phyloP scores from a whole-genome alignment of 116 monocot species.

The Posidonia oceanica region DNA sequence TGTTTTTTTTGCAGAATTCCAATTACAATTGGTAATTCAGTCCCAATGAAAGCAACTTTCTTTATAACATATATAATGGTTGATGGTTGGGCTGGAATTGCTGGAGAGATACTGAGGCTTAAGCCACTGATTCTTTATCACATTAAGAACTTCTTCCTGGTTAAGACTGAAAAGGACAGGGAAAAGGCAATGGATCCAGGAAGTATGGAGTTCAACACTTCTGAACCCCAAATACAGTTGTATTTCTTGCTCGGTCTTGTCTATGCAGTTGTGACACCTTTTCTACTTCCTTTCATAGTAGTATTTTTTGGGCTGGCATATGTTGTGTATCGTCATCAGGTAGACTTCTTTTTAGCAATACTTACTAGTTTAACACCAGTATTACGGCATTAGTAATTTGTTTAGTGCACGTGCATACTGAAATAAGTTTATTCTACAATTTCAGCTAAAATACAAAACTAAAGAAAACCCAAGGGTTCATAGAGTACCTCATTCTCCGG shows the following conservation, averaged over 20 bases:
- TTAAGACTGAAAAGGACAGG: constrained; percentile 94
- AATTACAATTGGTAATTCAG: constrained; percentile 57
- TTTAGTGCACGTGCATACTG: too few relatives aligned
- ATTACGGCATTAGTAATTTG: too few relatives aligned
- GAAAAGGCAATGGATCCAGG: constrained; percentile 95
- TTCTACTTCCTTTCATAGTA: constrained; percentile 84
- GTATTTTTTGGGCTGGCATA: constrained; percentile 79
- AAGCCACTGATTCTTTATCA: constrained; percentile 78
- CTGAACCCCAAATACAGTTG: constrained; percentile 83
- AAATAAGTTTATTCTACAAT: too few relatives aligned
- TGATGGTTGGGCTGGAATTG: constrained; percentile 97
- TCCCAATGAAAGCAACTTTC: constrained; percentile 93
- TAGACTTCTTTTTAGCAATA: neutral
- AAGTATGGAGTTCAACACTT: constrained; percentile 68
- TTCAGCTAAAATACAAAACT: too few relatives aligned
- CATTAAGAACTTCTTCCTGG: constrained; percentile 83
- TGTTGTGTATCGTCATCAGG: constrained; percentile 91
- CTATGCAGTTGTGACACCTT: constrained; percentile 83
- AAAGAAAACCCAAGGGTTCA: too few relatives aligned
- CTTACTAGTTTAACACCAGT: too few relatives aligned
- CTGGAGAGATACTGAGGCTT: constrained; percentile 76
- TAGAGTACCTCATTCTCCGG: too few relatives aligned
- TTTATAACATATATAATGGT: constrained; percentile 93
- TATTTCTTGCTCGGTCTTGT: constrained; percentile 94
- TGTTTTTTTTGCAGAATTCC: constrained; percentile 46